Evolutionary conservation across 805 yeast species (phyloP), one percentile per base, ranked within the genome.

Genomic region (Metschnikowia similis): DNA sequence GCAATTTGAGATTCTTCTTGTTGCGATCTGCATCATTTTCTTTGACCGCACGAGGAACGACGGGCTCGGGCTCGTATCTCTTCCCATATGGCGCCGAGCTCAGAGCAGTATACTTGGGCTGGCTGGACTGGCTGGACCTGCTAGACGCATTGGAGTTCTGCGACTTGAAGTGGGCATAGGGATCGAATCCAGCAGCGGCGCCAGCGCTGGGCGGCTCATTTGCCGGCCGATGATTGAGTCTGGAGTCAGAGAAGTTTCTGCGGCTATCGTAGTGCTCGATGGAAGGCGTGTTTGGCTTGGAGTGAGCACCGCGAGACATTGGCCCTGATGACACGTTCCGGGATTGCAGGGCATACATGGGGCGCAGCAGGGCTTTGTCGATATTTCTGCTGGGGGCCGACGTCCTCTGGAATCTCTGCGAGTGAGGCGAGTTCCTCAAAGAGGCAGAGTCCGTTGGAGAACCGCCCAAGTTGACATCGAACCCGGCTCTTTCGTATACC

Each of bases 401-500:
- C 11, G 26, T 38, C 17, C 17, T 35, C 36, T 17, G 43, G 11
- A 35, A 43, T 27, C 21, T 6, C 28, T 39, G 47, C 17, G 41
- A 26, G 31, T 26, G 14, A 2, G 45, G 36, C 6, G 45, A 44
- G 29, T 17, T 17, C 10, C 36, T 21, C 30, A 26, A 36, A 17
- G 26, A 16, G 16, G n/a, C 45, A 13, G 34, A 27, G 28, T 10
- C 39, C 16, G 40, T 21, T 5, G 32, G 10, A 47, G 27, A 17
- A n/a, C 35, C 42, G 35, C 47, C 48, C 45, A 55, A 34, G 40
- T 58, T 58, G 41, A 73, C 71, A 37, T 87, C 94, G 59, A 87
- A 87, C 0, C 96, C 96, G 0, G 94, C 94, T 56, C 94, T 69
- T 62, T 87, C 94, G 65, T 85, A 81, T 2, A 86, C 94, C 1